A percentile compares a stretch with the other conserved stretches of the same genome.
Conservation (phyloP, 768 basidiomycete genomes). For the Astraeus odoratus region DNA sequence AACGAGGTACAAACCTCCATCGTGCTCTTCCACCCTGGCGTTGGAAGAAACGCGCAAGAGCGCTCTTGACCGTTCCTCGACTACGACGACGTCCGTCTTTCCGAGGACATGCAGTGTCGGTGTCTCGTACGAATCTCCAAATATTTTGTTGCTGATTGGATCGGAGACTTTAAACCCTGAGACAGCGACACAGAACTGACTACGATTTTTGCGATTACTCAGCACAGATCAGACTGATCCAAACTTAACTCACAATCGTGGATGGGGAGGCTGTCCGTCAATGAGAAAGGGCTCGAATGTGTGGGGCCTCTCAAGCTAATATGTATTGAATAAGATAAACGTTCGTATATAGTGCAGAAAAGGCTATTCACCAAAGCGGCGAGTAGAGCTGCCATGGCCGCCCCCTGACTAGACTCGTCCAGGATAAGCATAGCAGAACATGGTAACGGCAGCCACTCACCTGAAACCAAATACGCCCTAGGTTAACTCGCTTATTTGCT, state of each 20-base stretch:
- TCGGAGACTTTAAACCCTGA: conserved; percentile 57
- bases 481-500: neutral
- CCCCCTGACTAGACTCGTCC: conserved; percentile 55
- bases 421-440: conserved; percentile 1
- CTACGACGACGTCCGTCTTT: conserved; percentile 68
- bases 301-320: conserved; percentile 48
- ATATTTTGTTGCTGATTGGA: conserved; percentile 43
- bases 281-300: conserved; percentile 52
- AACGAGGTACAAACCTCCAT: conserved; percentile 55
- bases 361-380: conserved; percentile 52
- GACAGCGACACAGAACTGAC: conserved; percentile 68
- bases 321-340: conserved; percentile 3
- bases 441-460: conserved; percentile 26
- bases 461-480: conserved; percentile 81
- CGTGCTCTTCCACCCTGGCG: conserved; percentile 66
- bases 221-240: neutral
- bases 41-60: conserved; percentile 50
- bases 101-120: conserved; percentile 77
- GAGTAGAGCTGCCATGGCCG: conserved; percentile 64
- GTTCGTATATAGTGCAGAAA: neutral
- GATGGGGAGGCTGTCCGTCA: conserved; percentile 60
- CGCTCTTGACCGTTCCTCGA: conserved; percentile 55
- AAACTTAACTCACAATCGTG: conserved; percentile 56
- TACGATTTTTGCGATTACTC: conserved; percentile 20
- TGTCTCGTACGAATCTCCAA: conserved; percentile 49